Evolutionary conservation across 257 asterid species (phyloP).

Genomic region (Solanum stenotomum): DNA sequence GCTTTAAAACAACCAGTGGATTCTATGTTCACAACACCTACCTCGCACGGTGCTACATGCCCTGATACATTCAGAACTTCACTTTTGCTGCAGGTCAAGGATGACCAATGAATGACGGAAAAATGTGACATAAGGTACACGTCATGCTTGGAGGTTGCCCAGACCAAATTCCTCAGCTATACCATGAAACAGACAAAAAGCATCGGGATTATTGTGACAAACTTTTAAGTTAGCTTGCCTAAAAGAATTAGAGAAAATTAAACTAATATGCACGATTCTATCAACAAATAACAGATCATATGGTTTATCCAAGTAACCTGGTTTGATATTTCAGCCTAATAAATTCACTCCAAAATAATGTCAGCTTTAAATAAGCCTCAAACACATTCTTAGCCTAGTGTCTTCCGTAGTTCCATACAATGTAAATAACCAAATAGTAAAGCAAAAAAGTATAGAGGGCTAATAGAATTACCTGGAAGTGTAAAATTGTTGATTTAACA

Average conservation of each 20-base stretch:
- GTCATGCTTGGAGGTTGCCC: constrained; percentile 94
- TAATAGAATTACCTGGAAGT: constrained; percentile 59
- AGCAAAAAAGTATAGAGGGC: not conserved
- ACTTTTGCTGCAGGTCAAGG: constrained; percentile 49
- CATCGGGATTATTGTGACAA: not conserved
- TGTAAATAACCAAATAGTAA: not conserved
- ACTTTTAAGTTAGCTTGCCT: not conserved
- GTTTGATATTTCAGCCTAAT: not conserved
- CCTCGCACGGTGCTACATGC: constrained; percentile 89
- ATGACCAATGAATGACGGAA: constrained; percentile 88
- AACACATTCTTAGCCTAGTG: not conserved
- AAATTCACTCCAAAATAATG: not conserved
- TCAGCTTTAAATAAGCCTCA: not conserved
- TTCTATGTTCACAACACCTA: constrained; percentile 15
- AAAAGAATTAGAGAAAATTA: not conserved
- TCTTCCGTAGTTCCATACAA: not conserved
- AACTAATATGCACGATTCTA: not conserved
- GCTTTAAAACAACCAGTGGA: not conserved
- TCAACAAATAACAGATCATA: not conserved
- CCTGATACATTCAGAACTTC: constrained; percentile 91
- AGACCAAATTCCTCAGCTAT: constrained; percentile 92
- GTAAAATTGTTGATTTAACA: constrained; percentile 81
- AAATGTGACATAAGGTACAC: constrained; percentile 89
- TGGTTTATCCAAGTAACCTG: not conserved
- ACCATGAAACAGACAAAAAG: constrained; percentile 4